Percentiles rank a stretch among this genome's conserved stretches.
These are phyloP conservation scores for Nicotiana noctiflora DNA, from an alignment of 257 asterid species.

Conservation along the genomic window DNA sequence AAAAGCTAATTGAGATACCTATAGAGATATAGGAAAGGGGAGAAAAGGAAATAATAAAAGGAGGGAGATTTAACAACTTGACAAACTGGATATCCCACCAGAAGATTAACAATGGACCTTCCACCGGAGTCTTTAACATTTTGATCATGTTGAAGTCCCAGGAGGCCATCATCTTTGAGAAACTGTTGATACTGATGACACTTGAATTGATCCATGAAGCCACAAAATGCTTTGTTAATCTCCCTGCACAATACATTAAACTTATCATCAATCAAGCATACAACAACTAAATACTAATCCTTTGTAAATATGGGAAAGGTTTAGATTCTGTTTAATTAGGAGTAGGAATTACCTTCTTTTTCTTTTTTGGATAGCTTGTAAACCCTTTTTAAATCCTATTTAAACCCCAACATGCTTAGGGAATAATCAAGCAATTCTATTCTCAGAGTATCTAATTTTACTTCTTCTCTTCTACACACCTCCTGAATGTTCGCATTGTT, in stretches of 20 bases:
- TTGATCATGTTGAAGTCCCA: slow-evolving; percentile 13
- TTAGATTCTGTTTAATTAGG: neutral
- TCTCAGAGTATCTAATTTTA: neutral
- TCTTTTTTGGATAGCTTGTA: neutral
- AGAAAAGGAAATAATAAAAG: neutral
- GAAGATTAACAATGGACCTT: slow-evolving; percentile 11
- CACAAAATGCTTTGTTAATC: slow-evolving; percentile 79
- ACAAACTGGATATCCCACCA: slow-evolving; percentile 10
- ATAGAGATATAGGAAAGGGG: neutral
- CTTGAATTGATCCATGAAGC: slow-evolving; percentile 45
- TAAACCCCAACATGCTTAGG: neutral
- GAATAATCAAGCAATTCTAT: neutral
- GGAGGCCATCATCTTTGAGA: slow-evolving; percentile 14
- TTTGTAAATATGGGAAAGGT: neutral
- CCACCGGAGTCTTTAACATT: neutral
- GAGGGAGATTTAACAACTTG: neutral
- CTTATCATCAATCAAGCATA: neutral
- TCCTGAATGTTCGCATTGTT: neutral
- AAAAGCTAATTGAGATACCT: neutral
- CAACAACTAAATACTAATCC: neutral
- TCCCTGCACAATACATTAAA: slow-evolving; percentile 30
- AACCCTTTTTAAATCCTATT: neutral
- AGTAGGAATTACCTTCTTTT: neutral
- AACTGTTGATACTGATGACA: slow-evolving; percentile 19
- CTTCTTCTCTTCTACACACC: neutral